A percentile compares a stretch with the other conserved stretches of the same genome.
Evolutionary conservation across 495 filamentous ascomycete species (phyloP).

Genomic region (Neurospora hispaniola): DNA sequence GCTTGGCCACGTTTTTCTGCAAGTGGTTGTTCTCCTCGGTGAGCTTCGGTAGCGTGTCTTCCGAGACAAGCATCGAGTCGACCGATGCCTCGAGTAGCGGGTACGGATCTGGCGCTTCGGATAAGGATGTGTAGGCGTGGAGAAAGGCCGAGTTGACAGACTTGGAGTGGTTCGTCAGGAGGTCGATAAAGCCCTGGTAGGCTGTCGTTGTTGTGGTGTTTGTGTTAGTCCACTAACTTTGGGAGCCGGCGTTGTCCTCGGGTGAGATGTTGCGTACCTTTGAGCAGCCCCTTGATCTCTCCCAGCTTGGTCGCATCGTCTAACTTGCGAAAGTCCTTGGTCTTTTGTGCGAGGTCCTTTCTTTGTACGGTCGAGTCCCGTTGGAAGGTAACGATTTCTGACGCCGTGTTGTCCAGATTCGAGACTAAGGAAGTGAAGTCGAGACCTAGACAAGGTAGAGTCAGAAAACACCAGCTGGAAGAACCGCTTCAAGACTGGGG

Average conservation of each 20-base stretch:
- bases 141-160: slow-evolving; percentile 83
- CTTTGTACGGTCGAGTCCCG: slow-evolving; percentile 85
- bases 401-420: slow-evolving; percentile 79
- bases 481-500: not conserved
- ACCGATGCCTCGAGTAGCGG: slow-evolving; percentile 92
- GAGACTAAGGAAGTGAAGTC: slow-evolving; percentile 78
- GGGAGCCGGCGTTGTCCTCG: not conserved
- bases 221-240: slow-evolving; percentile 4
- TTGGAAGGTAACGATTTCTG: slow-evolving; percentile 86
- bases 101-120: slow-evolving; percentile 94
- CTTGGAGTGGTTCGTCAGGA: slow-evolving; percentile 89
- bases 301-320: slow-evolving; percentile 80
- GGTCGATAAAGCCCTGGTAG: slow-evolving; percentile 95
- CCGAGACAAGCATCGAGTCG: slow-evolving; percentile 79
- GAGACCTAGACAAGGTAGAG: slow-evolving; percentile 49
- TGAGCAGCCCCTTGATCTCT: slow-evolving; percentile 83
- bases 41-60: slow-evolving; percentile 83
- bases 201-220: slow-evolving; percentile 37
- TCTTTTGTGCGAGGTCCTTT: slow-evolving; percentile 96
- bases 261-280: slow-evolving; percentile 41
- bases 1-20: slow-evolving; percentile 61
- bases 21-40: slow-evolving; percentile 78
- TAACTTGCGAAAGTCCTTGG: slow-evolving; percentile 92
- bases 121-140: slow-evolving; percentile 83
- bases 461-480: not conserved